Conservation (phyloP, 116 monocot species). For the Cymodocea nodosa region DNA sequence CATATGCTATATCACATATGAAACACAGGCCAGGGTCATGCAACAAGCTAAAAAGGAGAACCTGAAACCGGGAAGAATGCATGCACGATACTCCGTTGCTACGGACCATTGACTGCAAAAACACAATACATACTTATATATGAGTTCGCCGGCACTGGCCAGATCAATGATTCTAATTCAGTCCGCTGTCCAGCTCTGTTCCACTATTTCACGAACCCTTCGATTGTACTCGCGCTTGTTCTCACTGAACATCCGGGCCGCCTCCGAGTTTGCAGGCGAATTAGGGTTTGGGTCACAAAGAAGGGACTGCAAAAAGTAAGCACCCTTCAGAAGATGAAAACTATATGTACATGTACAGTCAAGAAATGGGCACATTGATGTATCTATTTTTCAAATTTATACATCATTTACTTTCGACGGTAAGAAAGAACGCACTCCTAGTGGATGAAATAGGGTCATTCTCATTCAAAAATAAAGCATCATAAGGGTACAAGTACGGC, state of each 20-base stretch:
- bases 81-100: neutral
- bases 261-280: conserved; percentile 59
- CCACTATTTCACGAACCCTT: conserved; percentile 44
- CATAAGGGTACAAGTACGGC: too few species aligned
- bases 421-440: too few species aligned
- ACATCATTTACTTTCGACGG: too few species aligned
- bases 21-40: neutral
- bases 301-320: too few species aligned
- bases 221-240: conserved; percentile 59
- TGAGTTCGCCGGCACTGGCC: neutral
- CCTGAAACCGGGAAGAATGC: neutral
- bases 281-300: conserved; percentile 34
- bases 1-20: too few species aligned
- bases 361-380: too few species aligned
- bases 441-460: too few species aligned
- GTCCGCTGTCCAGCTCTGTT: conserved; percentile 58
- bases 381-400: too few species aligned
- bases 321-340: too few species aligned
- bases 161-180: conserved; percentile 8
- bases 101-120: neutral
- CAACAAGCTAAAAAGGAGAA: neutral
- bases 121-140: neutral
- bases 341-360: too few species aligned
- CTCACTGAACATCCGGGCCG: conserved; percentile 51
- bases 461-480: too few species aligned